Percentiles rank a stretch among this genome's conserved stretches.
phyloP scores from a whole-genome alignment of 495 filamentous ascomycete genomes.

The Xanthoparmelia taractica region DNA sequence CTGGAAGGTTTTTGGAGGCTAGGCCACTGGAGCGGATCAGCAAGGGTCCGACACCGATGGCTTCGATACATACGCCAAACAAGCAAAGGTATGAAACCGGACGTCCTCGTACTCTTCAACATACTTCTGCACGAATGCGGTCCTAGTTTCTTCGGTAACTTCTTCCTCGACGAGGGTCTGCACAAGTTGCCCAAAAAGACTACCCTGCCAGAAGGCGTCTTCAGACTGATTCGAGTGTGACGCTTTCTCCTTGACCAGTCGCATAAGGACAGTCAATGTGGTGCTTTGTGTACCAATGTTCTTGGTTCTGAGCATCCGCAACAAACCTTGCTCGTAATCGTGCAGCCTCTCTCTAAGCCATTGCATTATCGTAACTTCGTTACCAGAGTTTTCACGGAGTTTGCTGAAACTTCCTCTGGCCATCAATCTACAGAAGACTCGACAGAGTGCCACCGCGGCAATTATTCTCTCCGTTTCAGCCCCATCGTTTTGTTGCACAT shows the following conservation, averaged over 20 bases:
- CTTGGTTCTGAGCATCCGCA: slow-evolving; percentile 47
- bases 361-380: slow-evolving; percentile 61
- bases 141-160: slow-evolving; percentile 47
- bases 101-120: slow-evolving; percentile 76
- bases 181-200: slow-evolving; percentile 56
- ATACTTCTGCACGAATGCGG: slow-evolving; percentile 70
- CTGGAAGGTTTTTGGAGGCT: not conserved
- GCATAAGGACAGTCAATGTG: slow-evolving; percentile 72
- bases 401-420: slow-evolving; percentile 63
- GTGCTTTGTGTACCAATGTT: slow-evolving; percentile 43
- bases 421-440: slow-evolving; percentile 80
- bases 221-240: slow-evolving; percentile 51
- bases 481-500: slow-evolving; percentile 41
- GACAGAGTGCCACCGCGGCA: slow-evolving; percentile 73
- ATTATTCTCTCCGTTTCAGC: slow-evolving; percentile 38
- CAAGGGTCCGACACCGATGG: not conserved
- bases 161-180: slow-evolving; percentile 51
- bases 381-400: slow-evolving; percentile 54
- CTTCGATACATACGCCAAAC: slow-evolving; percentile 51
- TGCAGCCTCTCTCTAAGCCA: slow-evolving; percentile 72
- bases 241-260: slow-evolving; percentile 68
- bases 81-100: slow-evolving; percentile 67
- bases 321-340: slow-evolving; percentile 56
- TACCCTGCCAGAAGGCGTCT: slow-evolving; percentile 56
- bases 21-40: slow-evolving; percentile 11